These are phyloP conservation scores for Cronartium ribicola DNA, from an alignment of 1,284 basidiomycete species.

Conservation along the genomic window DNA sequence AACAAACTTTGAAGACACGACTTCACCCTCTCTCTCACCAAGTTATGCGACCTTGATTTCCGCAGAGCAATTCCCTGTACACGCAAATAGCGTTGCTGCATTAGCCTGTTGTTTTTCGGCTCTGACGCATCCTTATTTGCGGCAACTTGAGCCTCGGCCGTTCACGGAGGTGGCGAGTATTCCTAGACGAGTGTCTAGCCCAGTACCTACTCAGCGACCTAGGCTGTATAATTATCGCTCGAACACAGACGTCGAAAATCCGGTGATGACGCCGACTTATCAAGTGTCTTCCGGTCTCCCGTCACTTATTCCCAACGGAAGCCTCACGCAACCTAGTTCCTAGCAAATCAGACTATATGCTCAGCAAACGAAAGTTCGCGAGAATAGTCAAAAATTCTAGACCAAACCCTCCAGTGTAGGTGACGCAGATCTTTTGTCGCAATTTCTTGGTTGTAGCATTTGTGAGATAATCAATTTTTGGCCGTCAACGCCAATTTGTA, in stretches of 20 bases:
- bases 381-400: neutral
- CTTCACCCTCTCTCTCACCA: neutral
- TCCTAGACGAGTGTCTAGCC: neutral
- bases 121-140: neutral
- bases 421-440: no score
- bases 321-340: neutral
- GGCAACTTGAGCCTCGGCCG: conserved; percentile 1
- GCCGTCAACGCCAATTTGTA: no score
- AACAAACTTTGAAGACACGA: neutral
- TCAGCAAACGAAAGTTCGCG: neutral
- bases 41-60: neutral
- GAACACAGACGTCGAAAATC: neutral
- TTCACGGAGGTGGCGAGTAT: neutral
- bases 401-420: neutral
- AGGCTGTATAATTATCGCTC: neutral
- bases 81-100: neutral
- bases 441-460: no score
- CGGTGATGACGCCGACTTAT: neutral
- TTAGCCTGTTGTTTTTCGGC: conserved; percentile 1
- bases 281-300: neutral
- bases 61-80: neutral
- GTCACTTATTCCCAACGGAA: conserved; percentile 1
- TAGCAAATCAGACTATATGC: neutral
- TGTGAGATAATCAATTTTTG: no score
- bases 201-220: neutral